These are phyloP conservation scores for Warburgia ugandensis DNA, from an alignment of 164 flowering plant species.

Conservation along the genomic window DNA sequence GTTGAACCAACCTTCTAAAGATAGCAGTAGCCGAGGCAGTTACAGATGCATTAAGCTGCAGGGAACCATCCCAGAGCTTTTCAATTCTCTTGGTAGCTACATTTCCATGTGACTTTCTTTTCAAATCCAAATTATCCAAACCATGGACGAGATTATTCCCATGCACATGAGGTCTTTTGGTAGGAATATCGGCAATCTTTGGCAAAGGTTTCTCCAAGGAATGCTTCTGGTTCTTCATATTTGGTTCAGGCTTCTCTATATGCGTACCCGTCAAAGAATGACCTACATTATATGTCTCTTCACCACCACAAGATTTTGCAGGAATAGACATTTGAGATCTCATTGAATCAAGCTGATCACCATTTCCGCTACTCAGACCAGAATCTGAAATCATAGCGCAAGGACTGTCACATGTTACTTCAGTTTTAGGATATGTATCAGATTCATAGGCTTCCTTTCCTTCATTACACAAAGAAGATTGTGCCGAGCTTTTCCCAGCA, in stretches of 20 bases:
- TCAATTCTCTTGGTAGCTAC: constrained; percentile 19
- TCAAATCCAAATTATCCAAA: constrained; percentile 12
- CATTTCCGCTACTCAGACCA: constrained; percentile 1
- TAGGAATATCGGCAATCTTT: constrained; percentile 5
- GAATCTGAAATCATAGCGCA: not conserved
- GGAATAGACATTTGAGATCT: not conserved
- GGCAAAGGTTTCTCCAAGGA: constrained; percentile 5
- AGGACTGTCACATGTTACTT: constrained; percentile 7
- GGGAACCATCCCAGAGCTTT: constrained; percentile 55
- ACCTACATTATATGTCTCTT: not conserved
- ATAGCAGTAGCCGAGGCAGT: constrained; percentile 41
- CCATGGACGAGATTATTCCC: constrained; percentile 6
- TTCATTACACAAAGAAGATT: constrained; percentile 7
- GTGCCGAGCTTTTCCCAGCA: constrained; percentile 3
- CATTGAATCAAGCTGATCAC: not conserved
- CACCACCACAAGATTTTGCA: not conserved
- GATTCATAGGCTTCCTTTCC: constrained; percentile 11
- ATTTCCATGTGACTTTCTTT: constrained; percentile 12
- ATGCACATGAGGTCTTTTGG: constrained; percentile 4
- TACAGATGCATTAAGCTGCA: constrained; percentile 41
- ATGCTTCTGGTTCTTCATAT: constrained; percentile 3
- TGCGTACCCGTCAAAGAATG: constrained; percentile 4
- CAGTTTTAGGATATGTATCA: constrained; percentile 4
- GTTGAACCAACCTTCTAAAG: constrained; percentile 46
- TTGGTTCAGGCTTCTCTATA: constrained; percentile 5